These are phyloP conservation scores for Colletotrichum sp. DNA, from an alignment of 2,329 filamentous ascomycete genomes.

Conservation along the genomic window DNA sequence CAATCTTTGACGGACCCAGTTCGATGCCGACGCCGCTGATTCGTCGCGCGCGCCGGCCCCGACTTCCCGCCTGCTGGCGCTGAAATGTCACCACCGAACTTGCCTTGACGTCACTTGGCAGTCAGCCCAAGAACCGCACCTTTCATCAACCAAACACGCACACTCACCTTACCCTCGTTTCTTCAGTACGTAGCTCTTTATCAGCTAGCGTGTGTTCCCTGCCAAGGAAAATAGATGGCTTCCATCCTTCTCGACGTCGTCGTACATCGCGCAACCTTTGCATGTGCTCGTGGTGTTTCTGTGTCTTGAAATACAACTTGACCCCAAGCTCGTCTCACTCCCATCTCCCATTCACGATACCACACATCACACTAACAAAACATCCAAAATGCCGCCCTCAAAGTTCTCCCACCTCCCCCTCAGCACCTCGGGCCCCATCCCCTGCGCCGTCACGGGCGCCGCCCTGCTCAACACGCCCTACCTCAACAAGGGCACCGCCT, in stretches of 20 bases:
- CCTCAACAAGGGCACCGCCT: constrained; percentile 85
- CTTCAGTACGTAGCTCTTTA: background rate
- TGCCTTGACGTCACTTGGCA: constrained; percentile 13
- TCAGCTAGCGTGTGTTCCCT: background rate
- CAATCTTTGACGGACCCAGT: background rate
- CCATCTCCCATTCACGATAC: background rate
- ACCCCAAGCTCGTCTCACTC: background rate
- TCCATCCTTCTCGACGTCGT: background rate
- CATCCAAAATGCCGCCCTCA: constrained; percentile 7
- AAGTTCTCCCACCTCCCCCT: constrained; percentile 37
- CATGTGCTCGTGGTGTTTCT: background rate
- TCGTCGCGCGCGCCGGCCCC: background rate
- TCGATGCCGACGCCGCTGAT: background rate
- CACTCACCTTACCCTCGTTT: background rate
- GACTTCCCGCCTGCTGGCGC: background rate
- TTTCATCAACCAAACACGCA: background rate
- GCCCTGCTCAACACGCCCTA: constrained; percentile 39
- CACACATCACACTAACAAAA: background rate
- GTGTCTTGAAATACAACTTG: background rate
- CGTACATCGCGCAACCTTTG: background rate
- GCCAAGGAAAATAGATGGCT: background rate
- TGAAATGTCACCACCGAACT: background rate
- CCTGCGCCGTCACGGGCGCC: constrained; percentile 39
- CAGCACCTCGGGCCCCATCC: constrained; percentile 38
- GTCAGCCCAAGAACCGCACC: background rate